Evolutionary conservation across 768 basidiomycete genomes (phyloP).

Genomic region (Clitopilus passeckerianus): DNA sequence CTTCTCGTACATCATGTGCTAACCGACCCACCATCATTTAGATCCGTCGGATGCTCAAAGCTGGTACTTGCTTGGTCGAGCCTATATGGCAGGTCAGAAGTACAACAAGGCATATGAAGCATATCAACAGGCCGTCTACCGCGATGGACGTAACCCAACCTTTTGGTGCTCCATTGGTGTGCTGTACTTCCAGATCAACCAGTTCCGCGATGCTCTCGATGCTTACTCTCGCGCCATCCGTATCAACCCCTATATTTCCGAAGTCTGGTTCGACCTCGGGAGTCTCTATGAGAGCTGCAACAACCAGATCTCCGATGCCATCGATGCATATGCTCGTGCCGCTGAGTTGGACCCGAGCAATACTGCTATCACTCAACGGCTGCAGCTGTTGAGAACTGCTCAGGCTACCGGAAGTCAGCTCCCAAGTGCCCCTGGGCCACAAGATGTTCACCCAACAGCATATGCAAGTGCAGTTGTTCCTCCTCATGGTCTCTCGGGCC

Average conservation of each 20-base stretch:
- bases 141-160: slow-evolving; percentile 97
- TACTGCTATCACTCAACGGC: slow-evolving; percentile 72
- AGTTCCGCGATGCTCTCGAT: slow-evolving; percentile 97
- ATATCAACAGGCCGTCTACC: slow-evolving; percentile 98
- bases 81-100: slow-evolving; percentile 97
- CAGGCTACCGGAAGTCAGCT: slow-evolving; percentile 71
- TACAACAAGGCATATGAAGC: slow-evolving; percentile 99
- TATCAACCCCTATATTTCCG: slow-evolving; percentile 96
- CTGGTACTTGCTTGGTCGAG: slow-evolving; percentile 98
- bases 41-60: slow-evolving; percentile 95
- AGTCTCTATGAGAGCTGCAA: slow-evolving; percentile 97
- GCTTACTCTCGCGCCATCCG: slow-evolving; percentile 98
- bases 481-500: slow-evolving; percentile 63
- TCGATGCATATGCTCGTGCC: slow-evolving; percentile 95
- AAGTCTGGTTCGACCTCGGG: slow-evolving; percentile 96
- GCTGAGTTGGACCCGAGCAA: slow-evolving; percentile 91
- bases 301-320: slow-evolving; percentile 97
- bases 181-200: slow-evolving; percentile 99
- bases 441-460: slow-evolving; percentile 94
- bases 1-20: background rate
- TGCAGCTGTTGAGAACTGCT: slow-evolving; percentile 74
- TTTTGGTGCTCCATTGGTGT: slow-evolving; percentile 99
- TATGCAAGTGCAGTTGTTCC: slow-evolving; percentile 79
- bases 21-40: slow-evolving; percentile 21
- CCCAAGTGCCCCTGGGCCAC: slow-evolving; percentile 86